Conservation (phyloP, 306 rosid species). For the Canavalia ensiformis region DNA sequence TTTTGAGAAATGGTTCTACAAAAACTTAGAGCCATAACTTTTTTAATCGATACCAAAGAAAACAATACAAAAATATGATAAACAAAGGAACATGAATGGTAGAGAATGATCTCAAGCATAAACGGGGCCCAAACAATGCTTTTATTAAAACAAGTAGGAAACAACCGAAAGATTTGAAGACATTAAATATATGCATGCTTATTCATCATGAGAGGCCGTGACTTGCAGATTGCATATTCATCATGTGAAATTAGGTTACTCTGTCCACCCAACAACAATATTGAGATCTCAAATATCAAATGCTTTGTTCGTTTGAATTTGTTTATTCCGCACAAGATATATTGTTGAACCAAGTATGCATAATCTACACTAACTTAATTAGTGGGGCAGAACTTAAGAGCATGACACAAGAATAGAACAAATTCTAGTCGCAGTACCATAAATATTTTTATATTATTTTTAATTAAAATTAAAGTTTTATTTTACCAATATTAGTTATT, state of each 20-base stretch:
- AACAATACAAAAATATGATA: neutral
- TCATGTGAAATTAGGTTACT: slow-evolving; percentile 32
- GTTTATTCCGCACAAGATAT: slow-evolving; percentile 22
- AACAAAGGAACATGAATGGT: slow-evolving; percentile 9
- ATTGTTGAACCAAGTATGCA: slow-evolving; percentile 6
- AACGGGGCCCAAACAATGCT: neutral
- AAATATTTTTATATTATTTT: too few relatives aligned
- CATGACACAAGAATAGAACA: neutral
- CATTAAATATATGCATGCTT: neutral
- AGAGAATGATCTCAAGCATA: neutral
- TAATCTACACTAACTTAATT: neutral
- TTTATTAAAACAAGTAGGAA: neutral
- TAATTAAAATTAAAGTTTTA: too few relatives aligned
- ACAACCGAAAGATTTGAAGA: neutral
- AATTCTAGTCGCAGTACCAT: too few relatives aligned
- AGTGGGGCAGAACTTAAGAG: neutral
- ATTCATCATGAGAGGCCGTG: neutral
- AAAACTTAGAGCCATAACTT: neutral
- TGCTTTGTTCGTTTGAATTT: slow-evolving; percentile 37
- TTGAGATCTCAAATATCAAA: slow-evolving; percentile 29
- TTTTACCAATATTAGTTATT: too few relatives aligned
- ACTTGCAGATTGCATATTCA: neutral
- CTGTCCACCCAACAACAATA: neutral
- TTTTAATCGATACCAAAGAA: neutral
- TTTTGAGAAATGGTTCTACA: neutral